Evolutionary conservation across 1,284 basidiomycete genomes (phyloP).

Genomic region (Moesziomyces antarcticus): DNA sequence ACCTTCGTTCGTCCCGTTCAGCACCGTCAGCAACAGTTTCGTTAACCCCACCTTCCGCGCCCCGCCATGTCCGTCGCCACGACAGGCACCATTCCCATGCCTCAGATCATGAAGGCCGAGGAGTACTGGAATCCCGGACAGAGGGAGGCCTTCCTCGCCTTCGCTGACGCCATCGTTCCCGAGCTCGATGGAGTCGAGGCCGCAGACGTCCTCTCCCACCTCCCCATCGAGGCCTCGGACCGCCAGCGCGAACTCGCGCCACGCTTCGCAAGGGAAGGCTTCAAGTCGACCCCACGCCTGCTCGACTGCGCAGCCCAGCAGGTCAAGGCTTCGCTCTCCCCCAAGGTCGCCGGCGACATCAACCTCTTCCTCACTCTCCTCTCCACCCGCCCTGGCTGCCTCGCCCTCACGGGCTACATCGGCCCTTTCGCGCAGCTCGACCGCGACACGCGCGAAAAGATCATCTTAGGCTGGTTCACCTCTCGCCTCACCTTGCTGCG

Average conservation of each 20-base stretch:
- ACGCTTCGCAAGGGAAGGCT: conserved; percentile 55
- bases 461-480: conserved; percentile 51
- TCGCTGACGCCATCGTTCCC: conserved; percentile 63
- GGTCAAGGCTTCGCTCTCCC: conserved; percentile 48
- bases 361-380: conserved; percentile 56
- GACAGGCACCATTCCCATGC: conserved; percentile 29
- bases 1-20: too few relatives aligned
- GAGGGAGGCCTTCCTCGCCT: conserved; percentile 52
- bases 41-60: too few relatives aligned
- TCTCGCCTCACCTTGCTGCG: conserved; percentile 58
- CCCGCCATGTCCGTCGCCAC: conserved; percentile 33
- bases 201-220: conserved; percentile 50
- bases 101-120: conserved; percentile 40
- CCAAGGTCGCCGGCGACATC: conserved; percentile 47
- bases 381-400: conserved; percentile 56
- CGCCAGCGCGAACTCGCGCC: conserved; percentile 55
- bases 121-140: conserved; percentile 47
- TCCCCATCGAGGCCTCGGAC: conserved; percentile 52
- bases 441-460: conserved; percentile 31
- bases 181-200: conserved; percentile 54
- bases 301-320: conserved; percentile 60
- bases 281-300: conserved; percentile 49
- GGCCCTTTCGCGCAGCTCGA: conserved; percentile 60
- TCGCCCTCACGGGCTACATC: conserved; percentile 58
- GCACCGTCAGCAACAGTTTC: too few relatives aligned